These are phyloP conservation scores for Citrus hindsii DNA, from an alignment of 345 rosid genomes.

Conservation along the genomic window DNA sequence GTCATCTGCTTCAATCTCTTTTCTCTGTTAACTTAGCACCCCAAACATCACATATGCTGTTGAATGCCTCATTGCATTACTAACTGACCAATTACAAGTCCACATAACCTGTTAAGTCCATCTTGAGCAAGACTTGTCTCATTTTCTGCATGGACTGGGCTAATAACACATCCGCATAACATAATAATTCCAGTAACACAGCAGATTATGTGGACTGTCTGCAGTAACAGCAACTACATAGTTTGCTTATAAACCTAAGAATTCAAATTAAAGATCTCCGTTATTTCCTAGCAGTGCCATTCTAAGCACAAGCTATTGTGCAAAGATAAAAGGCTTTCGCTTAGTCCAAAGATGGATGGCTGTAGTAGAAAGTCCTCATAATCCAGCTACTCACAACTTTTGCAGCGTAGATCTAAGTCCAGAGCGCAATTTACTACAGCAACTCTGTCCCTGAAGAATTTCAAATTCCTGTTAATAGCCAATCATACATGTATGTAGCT, in stretches of 20 bases:
- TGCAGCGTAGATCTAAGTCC: neutral
- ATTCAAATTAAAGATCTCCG: neutral
- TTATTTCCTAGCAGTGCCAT: neutral
- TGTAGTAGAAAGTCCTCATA: neutral
- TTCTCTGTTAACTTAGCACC: neutral
- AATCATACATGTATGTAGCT: neutral
- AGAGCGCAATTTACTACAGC: slow-evolving; percentile 8
- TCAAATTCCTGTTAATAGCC: neutral
- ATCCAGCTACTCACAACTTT: neutral
- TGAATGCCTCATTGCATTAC: neutral
- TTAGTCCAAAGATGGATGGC: slow-evolving; percentile 5
- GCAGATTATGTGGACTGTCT: neutral
- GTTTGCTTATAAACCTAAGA: neutral
- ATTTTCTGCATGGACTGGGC: neutral
- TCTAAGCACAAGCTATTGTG: neutral
- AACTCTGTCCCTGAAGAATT: neutral
- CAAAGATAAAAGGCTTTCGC: neutral
- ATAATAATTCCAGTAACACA: neutral
- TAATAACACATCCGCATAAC: neutral
- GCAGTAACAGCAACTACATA: neutral
- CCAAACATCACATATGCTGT: neutral
- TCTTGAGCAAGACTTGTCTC: neutral
- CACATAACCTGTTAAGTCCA: slow-evolving; percentile 3
- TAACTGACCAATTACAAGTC: neutral
- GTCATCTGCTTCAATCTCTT: neutral